Evolutionary conservation across 2,329 filamentous ascomycete species (phyloP).

Genomic region (Phaeosphaeriaceae sp.): DNA sequence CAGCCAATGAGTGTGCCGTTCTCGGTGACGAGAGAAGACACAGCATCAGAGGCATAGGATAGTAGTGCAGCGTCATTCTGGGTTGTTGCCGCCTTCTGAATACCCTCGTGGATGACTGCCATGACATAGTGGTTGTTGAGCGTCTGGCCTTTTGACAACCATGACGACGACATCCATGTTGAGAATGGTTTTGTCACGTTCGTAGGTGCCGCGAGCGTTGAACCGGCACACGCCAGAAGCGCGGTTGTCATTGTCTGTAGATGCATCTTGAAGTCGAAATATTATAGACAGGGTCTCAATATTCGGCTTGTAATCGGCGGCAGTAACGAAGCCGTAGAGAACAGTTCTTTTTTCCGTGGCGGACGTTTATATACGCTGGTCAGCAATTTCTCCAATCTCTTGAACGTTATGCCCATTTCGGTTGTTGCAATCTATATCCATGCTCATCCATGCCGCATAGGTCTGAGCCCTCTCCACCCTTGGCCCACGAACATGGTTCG

Average conservation of each 20-base stretch:
- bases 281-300: constrained; percentile 16
- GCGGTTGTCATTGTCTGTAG: constrained; percentile 27
- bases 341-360: constrained; percentile 1
- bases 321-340: neutral
- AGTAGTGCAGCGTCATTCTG: constrained; percentile 55
- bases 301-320: neutral
- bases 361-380: constrained; percentile 17
- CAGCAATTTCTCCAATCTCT: constrained; percentile 2
- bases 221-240: constrained; percentile 28
- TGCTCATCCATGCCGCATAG: constrained; percentile 9
- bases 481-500: constrained; percentile 7
- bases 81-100: constrained; percentile 56
- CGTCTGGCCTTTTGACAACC: constrained; percentile 52
- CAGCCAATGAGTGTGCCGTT: constrained; percentile 59
- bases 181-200: constrained; percentile 38
- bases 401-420: constrained; percentile 9
- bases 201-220: constrained; percentile 28
- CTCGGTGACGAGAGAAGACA: constrained; percentile 58
- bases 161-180: constrained; percentile 58
- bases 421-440: constrained; percentile 17
- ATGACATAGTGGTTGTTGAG: constrained; percentile 56
- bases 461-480: constrained; percentile 13
- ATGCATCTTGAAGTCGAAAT: constrained; percentile 30
- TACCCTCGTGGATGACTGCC: constrained; percentile 57
- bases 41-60: constrained; percentile 55